Evolutionary conservation across 2,329 filamentous ascomycete genomes (phyloP).

Genomic region (Diplodia scrobiculata): DNA sequence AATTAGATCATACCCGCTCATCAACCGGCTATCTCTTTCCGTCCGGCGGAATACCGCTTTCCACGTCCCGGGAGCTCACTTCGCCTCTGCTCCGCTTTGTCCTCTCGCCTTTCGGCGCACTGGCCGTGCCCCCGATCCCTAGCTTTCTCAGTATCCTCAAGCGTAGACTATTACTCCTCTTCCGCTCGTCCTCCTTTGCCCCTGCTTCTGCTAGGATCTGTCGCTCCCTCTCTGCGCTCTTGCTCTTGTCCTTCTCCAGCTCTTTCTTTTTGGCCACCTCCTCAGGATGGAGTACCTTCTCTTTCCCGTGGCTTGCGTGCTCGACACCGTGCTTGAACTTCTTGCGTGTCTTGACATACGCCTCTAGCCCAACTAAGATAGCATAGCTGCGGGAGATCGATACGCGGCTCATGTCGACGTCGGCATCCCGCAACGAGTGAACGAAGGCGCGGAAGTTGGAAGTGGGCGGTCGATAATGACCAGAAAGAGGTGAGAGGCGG

Average conservation of each 20-base stretch:
- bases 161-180: slow-evolving; percentile 33
- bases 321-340: slow-evolving; percentile 61
- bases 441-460: slow-evolving; percentile 83
- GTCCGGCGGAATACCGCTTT: slow-evolving; percentile 42
- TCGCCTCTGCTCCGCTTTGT: slow-evolving; percentile 18
- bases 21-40: slow-evolving; percentile 33
- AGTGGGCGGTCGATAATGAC: slow-evolving; percentile 83
- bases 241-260: slow-evolving; percentile 59
- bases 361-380: slow-evolving; percentile 78
- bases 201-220: slow-evolving; percentile 50
- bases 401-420: slow-evolving; percentile 77
- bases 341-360: slow-evolving; percentile 69
- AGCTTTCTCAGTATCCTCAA: slow-evolving; percentile 38
- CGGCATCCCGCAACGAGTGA: slow-evolving; percentile 67
- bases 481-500: slow-evolving; percentile 67
- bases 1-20: neutral
- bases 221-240: slow-evolving; percentile 63
- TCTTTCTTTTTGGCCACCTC: slow-evolving; percentile 54
- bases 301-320: slow-evolving; percentile 57
- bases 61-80: slow-evolving; percentile 35
- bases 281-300: slow-evolving; percentile 64
- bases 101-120: slow-evolving; percentile 33
- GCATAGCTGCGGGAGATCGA: slow-evolving; percentile 81
- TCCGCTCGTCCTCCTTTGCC: slow-evolving; percentile 50
- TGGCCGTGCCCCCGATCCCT: slow-evolving; percentile 35